Base-by-base conservation (phyloP, 768 basidiomycete genomes). In the Pleurotus platypus region DNA sequence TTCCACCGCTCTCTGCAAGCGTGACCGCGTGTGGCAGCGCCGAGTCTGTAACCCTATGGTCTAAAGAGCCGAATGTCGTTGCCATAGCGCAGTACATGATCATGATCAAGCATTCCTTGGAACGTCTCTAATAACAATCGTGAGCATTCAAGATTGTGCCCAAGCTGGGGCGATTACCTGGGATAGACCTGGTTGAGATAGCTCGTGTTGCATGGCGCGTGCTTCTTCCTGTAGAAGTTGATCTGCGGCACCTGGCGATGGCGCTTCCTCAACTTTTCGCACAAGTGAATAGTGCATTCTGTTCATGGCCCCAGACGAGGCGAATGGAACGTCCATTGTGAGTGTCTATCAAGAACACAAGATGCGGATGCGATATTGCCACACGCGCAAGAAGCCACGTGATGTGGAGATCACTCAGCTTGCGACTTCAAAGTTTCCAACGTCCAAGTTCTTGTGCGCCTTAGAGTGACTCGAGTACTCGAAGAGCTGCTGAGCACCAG, bases 11-110 rank as follows among this genome's bases (percentile, higher is more conserved):
- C 64, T 89, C 91, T 2, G 89, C 89, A 30, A 94, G 71, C 62
- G 82, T 89, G 26, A 93, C 73, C 3, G 92, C 92, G 61, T 90
- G 84, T 2, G 82, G 80, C 42, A 94, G 77, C 9, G 90, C 90
- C 62, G 89, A 92, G 50, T 83, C 78, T 60, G 92, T 73, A 20
- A 77, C 69, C n/a, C 78, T 74, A 18, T 67, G 64, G 2, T 73
- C 60, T 15, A 79, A 65, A 48, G 73, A 71, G 4, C 77, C 76
- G 37, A 78, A 67, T 8, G 78, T 72, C 20, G 77, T 71, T 26
- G 77, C 72, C 69, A 79, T 82, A 6, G 78, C 72, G 64, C 90
- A 91, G 64, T 92, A 89, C 12, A 94, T 68, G 49, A 93, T 73
- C 2, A 90, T 66, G 4, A 93, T 72, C 45, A 94, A 73, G 54